These are phyloP conservation scores for Cyclotella sp. DNA, from an alignment of 108 stramenopile species.

Conservation along the genomic window DNA sequence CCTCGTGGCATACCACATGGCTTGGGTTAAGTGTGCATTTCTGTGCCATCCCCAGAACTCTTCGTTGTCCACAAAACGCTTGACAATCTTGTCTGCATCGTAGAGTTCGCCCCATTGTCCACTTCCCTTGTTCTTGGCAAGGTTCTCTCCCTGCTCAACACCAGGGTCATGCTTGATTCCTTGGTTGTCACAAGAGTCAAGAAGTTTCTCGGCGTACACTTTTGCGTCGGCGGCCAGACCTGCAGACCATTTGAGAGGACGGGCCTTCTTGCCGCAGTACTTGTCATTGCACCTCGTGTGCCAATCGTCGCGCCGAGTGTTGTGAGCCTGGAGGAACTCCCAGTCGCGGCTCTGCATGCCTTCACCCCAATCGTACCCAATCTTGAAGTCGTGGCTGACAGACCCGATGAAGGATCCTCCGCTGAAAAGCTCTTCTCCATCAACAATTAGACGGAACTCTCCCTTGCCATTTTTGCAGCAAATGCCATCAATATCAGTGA, in stretches of 20 bases:
- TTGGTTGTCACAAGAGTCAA: conserved; percentile 33
- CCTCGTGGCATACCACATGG: conserved; percentile 21
- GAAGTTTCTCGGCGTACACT: conserved; percentile 35
- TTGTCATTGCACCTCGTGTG: conserved; percentile 10
- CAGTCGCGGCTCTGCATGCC: conserved; percentile 32
- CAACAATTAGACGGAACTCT: conserved; percentile 33
- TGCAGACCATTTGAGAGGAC: conserved; percentile 32
- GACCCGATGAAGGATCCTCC: conserved; percentile 28
- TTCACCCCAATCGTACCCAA: conserved; percentile 33
- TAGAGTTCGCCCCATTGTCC: conserved; percentile 31
- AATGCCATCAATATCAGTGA: conserved; percentile 37
- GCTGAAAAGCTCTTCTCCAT: conserved; percentile 39
- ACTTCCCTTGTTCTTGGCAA: conserved; percentile 14
- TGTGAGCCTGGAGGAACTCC: conserved; percentile 43
- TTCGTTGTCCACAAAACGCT: conserved; percentile 46
- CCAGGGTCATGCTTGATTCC: conserved; percentile 42
- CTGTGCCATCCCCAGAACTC: conserved; percentile 26
- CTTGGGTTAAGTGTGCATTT: conserved; percentile 52
- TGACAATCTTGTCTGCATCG: conserved; percentile 40
- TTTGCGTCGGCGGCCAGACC: conserved; percentile 28
- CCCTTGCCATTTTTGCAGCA: conserved; percentile 44
- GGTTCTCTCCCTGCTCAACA: conserved; percentile 41
- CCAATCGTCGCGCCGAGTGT: conserved; percentile 25
- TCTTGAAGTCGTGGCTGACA: conserved; percentile 22
- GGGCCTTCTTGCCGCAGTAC: conserved; percentile 8